Base-by-base conservation (phyloP, 2,329 filamentous ascomycete genomes). In the Colletotrichum musae region DNA sequence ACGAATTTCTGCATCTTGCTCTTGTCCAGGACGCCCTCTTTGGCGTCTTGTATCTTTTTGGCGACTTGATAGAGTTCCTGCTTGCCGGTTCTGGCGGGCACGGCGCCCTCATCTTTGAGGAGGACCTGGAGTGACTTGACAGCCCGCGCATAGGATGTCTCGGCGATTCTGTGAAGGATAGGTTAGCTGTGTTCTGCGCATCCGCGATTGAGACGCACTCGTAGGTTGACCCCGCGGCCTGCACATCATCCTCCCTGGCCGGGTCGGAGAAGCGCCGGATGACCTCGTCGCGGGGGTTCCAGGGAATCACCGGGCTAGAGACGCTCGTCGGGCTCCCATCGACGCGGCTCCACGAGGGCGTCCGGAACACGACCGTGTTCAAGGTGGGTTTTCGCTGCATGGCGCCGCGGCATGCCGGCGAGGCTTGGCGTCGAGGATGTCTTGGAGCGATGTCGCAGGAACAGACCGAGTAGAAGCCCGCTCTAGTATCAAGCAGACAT, bases 201-300 rank as follows among this genome's bases (percentile, higher is more conserved):
- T 21, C 43, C 12, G 16, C 50, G 26, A n/a, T 43, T 10, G 4
- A 54, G 9, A n/a, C 66, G 9, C 50, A 69, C 62, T 54, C 56
- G 28, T 65, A 69, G 7, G 48, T 66, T 16, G 41, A 32, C 4
- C 50, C 41, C 28, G 43, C 24, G 4, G 39, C 32, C 21, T 41
- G 41, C 6, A 59, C 26, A 45, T 74, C 67, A 18, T 63, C 57
- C 5, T 70, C 61, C 32, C 60, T 54, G 2, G 74, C 71, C 7
- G 74, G 70, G 9, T 73, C 68, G n/a, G 74, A 74, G 53, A 75
- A 75, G n/a, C 74, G 71, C n/a, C 73, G 64, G 24, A 75, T 61
- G 18, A 71, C 28, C 43, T 72, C 71, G 61, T 63, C 73, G 47
- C 28, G 58, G 9, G 68, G 39, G 26, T 58, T 63, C 64, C 64